Evolutionary conservation across 257 asterid genomes (phyloP).

Genomic region (Solanum microdontum): DNA sequence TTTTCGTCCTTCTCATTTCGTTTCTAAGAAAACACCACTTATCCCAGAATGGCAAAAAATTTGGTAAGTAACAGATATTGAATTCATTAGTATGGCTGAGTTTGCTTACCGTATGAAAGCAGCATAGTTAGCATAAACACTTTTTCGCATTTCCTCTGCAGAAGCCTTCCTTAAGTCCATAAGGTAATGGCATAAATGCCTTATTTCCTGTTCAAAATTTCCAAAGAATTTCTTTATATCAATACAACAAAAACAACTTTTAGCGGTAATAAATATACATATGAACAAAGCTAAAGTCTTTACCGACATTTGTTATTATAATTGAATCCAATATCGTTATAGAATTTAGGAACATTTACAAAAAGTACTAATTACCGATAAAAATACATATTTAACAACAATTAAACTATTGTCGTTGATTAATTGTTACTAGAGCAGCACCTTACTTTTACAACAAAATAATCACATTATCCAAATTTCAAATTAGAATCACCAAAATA

Average conservation of each 20-base stretch:
- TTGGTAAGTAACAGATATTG: background rate
- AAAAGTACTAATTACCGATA: rapidly evolving
- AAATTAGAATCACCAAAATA: no score
- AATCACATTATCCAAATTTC: background rate
- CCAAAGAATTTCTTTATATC: background rate
- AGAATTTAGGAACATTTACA: no score
- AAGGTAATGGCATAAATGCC: conserved; percentile 66
- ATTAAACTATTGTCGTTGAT: no score
- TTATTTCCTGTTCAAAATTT: conserved; percentile 52
- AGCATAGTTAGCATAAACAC: conserved; percentile 81
- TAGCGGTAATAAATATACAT: no score
- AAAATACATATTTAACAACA: background rate
- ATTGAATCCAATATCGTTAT: rapidly evolving
- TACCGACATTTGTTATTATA: background rate
- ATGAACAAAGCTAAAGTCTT: rapidly evolving
- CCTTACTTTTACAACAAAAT: no score
- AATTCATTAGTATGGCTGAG: background rate
- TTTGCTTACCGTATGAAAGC: conserved; percentile 64
- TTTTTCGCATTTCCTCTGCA: conserved; percentile 93
- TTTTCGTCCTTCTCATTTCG: background rate
- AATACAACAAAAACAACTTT: background rate
- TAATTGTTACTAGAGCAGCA: background rate
- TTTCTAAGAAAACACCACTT: background rate
- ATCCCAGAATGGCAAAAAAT: background rate
- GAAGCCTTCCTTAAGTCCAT: conserved; percentile 76